phyloP scores from a whole-genome alignment of 495 filamentous ascomycete species.

The Trichocladium antarcticum region DNA sequence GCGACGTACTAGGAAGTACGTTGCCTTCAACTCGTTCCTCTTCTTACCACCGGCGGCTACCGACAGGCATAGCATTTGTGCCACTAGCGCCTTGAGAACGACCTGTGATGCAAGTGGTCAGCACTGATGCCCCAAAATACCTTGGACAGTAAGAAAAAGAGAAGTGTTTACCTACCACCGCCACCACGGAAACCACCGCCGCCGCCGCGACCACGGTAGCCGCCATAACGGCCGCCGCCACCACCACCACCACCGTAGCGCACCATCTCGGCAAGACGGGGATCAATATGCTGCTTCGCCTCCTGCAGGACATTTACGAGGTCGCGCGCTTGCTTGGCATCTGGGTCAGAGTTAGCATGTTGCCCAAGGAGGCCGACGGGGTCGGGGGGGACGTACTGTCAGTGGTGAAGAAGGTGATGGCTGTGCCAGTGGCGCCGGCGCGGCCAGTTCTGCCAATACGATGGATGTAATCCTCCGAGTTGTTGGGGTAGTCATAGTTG shows the following conservation, averaged over 20 bases:
- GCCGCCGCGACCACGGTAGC: slow-evolving; percentile 34
- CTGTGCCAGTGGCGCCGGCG: slow-evolving; percentile 84
- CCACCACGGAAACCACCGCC: slow-evolving; percentile 28
- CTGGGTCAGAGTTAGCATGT: slow-evolving; percentile 40
- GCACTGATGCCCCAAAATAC: background rate
- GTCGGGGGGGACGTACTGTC: slow-evolving; percentile 61
- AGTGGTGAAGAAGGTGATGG: slow-evolving; percentile 96
- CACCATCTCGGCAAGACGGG: slow-evolving; percentile 88
- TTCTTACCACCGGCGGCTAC: slow-evolving; percentile 39
- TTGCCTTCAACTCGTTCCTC: background rate
- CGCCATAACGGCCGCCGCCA: slow-evolving; percentile 54
- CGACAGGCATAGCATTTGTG: slow-evolving; percentile 37
- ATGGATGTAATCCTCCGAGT: slow-evolving; percentile 99
- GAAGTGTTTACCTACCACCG: slow-evolving; percentile 31
- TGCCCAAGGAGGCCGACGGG: background rate
- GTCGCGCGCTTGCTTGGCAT: slow-evolving; percentile 94
- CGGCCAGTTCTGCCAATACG: slow-evolving; percentile 96
- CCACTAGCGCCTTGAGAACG: slow-evolving; percentile 24
- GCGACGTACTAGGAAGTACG: background rate
- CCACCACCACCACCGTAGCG: slow-evolving; percentile 85
- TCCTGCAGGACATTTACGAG: slow-evolving; percentile 84
- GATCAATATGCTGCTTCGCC: slow-evolving; percentile 97
- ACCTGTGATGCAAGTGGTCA: slow-evolving; percentile 7
- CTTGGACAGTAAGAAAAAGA: background rate
- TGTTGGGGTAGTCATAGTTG: slow-evolving; percentile 99